phyloP scores from a whole-genome alignment of 768 basidiomycete species.

The Kwoniella shandongensis region DNA sequence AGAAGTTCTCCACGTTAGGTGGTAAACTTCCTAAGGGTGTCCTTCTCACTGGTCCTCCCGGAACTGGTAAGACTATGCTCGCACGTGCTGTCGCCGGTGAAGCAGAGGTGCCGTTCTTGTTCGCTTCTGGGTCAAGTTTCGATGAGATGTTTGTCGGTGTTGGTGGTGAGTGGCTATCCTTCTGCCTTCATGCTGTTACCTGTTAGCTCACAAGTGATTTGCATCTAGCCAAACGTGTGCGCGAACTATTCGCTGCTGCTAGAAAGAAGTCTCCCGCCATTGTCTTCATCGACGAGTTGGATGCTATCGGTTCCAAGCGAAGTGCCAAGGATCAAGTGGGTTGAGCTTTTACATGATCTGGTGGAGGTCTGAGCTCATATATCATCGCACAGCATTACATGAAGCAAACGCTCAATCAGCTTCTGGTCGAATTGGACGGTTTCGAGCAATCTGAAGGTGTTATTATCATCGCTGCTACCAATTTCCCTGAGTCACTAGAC shows the following conservation, averaged over 20 bases:
- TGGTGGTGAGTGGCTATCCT: slow-evolving; percentile 34
- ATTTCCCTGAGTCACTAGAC: slow-evolving; percentile 92
- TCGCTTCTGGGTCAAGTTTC: slow-evolving; percentile 93
- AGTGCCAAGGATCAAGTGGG: slow-evolving; percentile 50
- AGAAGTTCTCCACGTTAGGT: slow-evolving; percentile 82
- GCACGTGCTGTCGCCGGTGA: slow-evolving; percentile 96
- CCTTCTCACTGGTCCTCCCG: slow-evolving; percentile 59
- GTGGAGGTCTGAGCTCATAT: slow-evolving; percentile 55
- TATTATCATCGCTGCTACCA: slow-evolving; percentile 88
- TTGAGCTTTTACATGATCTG: not conserved
- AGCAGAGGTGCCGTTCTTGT: slow-evolving; percentile 96
- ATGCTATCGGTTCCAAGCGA: slow-evolving; percentile 85
- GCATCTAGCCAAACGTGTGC: slow-evolving; percentile 73
- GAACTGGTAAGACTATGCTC: slow-evolving; percentile 98
- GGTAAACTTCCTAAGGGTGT: slow-evolving; percentile 94
- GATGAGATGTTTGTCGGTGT: slow-evolving; percentile 81
- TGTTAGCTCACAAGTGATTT: not conserved
- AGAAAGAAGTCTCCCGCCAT: slow-evolving; percentile 94
- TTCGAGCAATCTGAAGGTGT: slow-evolving; percentile 88
- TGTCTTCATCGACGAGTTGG: slow-evolving; percentile 96
- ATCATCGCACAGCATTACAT: slow-evolving; percentile 57
- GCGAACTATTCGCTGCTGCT: slow-evolving; percentile 90
- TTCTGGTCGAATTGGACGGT: slow-evolving; percentile 96
- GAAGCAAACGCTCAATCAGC: slow-evolving; percentile 76
- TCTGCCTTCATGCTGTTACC: not conserved